Conservation (phyloP, 495 filamentous ascomycete species). For the Aspergillus leporis region DNA sequence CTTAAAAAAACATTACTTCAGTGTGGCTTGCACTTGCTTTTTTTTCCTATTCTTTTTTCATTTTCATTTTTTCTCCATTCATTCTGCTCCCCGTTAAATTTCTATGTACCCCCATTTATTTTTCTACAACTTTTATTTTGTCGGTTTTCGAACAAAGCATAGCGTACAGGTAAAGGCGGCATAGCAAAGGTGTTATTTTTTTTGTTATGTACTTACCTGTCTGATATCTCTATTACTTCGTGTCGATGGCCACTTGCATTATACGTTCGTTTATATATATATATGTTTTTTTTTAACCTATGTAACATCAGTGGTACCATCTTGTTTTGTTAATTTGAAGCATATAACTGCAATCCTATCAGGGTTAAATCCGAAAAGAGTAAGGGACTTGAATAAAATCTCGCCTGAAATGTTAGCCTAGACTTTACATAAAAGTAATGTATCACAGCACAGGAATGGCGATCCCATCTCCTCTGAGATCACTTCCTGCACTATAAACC, state of each 20-base stretch:
- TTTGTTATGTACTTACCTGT: neutral
- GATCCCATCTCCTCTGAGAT: slow-evolving; percentile 83
- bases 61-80: neutral
- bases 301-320: neutral
- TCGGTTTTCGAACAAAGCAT: neutral
- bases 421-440: neutral
- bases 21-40: neutral
- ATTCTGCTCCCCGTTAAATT: neutral
- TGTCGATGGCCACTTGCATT: neutral
- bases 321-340: neutral
- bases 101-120: neutral
- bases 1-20: neutral
- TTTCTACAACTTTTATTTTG: neutral
- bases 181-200: neutral
- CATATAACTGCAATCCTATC: neutral
- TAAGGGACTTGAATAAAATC: neutral
- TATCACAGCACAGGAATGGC: slow-evolving; percentile 58
- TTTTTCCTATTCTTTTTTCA: neutral
- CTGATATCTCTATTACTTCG: neutral
- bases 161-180: neutral
- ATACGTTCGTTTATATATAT: neutral
- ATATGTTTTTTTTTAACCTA: neutral
- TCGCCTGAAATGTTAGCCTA: neutral
- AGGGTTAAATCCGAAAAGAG: neutral
- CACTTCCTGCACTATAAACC: slow-evolving; percentile 85